Evolutionary conservation across 2,329 filamentous ascomycete genomes (phyloP), one percentile per base, ranked within the genome.

Genomic region (Curvularia verruculosa): DNA sequence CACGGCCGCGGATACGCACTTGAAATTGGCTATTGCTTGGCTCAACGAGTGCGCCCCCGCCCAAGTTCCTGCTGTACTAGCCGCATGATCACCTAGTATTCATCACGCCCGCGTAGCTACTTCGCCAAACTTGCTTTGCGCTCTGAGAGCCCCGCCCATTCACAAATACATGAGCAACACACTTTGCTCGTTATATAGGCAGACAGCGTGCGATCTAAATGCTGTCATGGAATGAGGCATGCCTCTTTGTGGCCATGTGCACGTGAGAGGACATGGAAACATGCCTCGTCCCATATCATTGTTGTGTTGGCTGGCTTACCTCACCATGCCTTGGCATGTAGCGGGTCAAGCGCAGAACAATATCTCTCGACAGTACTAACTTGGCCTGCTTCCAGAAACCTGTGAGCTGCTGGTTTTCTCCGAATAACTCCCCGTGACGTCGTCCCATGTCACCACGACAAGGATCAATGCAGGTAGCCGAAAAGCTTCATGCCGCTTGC

Each of bases 401-500:
- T 36, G 6, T 21, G 6, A 31, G 29, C 15, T 44, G 39, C 18
- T n/a, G 8, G 15, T 29, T 53, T 21, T 29, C 6, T 41, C 37
- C 39, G 39, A 21, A 23, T 40, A 28, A 36, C 39, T 24, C 13
- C 7, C 18, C n/a, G 41, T 47, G 28, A 44, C n/a, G 39, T 49
- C 31, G 41, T 21, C 13, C 36, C 31, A 48, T 48, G 46, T 5
- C 15, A 24, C 31, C 21, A 26, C 21, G 19, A 13, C 71, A 72
- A 67, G 57, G 48, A 12, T 52, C 65, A 39, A 53, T 49, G 24
- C 64, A 61, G 36, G 23, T 51, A 10, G 49, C 43, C 1, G 70
- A 72, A 49, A 73, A 69, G 56, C 61, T 75, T 15, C 73, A 74
- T 55, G 56, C 73, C 7, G 72, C 73, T 3, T 75, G 73, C 50